These are phyloP conservation scores for Neocucurbitaria cava DNA, from an alignment of 2,329 filamentous ascomycete species.

Conservation along the genomic window DNA sequence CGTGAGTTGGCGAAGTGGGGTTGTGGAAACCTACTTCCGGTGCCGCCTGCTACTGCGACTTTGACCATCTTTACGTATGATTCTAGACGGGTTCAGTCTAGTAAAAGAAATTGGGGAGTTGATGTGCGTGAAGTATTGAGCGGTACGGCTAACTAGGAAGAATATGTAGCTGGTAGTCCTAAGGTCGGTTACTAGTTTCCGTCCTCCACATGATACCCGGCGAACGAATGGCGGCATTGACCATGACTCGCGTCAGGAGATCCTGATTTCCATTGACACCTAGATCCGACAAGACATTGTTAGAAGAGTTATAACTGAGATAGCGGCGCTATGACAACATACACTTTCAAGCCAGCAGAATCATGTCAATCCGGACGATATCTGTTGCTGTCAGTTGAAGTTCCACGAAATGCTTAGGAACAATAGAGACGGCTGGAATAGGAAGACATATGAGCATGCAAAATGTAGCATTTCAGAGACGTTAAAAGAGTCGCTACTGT, in stretches of 20 bases:
- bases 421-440: no score
- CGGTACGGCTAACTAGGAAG: not conserved
- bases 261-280: not conserved
- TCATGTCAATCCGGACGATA: no score
- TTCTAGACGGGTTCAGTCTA: not conserved
- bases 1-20: not conserved
- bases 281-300: not conserved
- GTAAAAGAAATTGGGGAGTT: not conserved
- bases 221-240: not conserved
- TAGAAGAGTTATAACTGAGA: not conserved
- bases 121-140: not conserved
- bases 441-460: not conserved
- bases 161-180: not conserved
- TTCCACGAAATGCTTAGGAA: no score
- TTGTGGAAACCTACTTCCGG: constrained; percentile 37
- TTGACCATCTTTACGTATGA: constrained; percentile 34
- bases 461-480: not conserved
- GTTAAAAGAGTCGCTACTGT: not conserved
- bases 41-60: constrained; percentile 46
- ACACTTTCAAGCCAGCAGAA: not conserved
- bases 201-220: not conserved
- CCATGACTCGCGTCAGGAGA: constrained; percentile 4
- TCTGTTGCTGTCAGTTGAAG: no score
- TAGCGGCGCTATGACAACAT: not conserved
- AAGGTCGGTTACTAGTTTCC: not conserved